Conservation (phyloP, 345 rosid species). For the Euphorbia pulcherrima region DNA sequence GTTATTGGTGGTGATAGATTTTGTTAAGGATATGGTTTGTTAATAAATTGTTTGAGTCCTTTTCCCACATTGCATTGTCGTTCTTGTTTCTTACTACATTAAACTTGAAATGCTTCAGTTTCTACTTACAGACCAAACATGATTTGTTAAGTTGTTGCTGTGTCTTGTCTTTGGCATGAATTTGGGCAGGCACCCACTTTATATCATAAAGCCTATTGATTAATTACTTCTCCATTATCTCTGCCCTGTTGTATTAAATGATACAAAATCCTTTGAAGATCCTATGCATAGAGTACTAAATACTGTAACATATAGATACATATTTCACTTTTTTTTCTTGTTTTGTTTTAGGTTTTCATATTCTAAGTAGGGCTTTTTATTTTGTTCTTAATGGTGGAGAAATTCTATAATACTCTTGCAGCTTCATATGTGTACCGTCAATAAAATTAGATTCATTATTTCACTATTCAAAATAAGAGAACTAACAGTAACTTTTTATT, state of each 20-base stretch:
- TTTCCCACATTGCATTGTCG: constrained; percentile 20
- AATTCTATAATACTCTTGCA: too few relatives aligned
- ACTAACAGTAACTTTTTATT: too few relatives aligned
- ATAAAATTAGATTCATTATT: too few relatives aligned
- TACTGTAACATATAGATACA: too few relatives aligned
- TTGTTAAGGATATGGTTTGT: constrained; percentile 12
- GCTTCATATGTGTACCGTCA: too few relatives aligned
- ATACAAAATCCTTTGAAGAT: constrained; percentile 1
- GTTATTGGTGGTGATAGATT: constrained; percentile 18
- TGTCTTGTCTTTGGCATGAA: background rate
- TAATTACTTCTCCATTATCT: background rate
- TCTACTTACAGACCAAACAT: constrained; percentile 12
- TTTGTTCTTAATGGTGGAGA: too few relatives aligned
- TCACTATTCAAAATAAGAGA: too few relatives aligned
- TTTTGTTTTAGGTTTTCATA: too few relatives aligned
- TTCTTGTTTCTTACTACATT: background rate
- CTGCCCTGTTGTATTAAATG: background rate
- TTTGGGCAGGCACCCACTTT: constrained; percentile 1
- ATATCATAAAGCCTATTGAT: background rate
- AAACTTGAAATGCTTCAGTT: constrained; percentile 6
- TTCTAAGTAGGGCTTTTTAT: too few relatives aligned
- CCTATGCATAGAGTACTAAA: background rate
- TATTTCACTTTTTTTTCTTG: too few relatives aligned
- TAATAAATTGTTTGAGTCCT: background rate
- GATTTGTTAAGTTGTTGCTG: background rate